Base-by-base conservation (phyloP, 1,284 basidiomycete genomes). In the Cystobasidium pallidum region DNA sequence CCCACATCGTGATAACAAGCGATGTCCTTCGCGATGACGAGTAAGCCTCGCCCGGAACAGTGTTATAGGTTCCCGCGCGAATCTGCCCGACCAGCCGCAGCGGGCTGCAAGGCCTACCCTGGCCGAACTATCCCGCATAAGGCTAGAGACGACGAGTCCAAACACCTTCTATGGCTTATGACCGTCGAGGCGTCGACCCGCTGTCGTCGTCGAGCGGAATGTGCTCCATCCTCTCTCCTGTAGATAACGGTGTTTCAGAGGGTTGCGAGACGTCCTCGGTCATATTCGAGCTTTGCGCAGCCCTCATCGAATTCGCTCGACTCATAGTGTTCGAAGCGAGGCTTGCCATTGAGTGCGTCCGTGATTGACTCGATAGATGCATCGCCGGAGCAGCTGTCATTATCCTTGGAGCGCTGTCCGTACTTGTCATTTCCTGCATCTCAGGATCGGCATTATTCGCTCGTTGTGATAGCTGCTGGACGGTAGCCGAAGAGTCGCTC, bases 341-440 rank as follows among this genome's bases (percentile, higher is more conserved):
- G 21, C 49, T 52, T 30, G 64, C 19, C 39, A 36, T 30, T 26
- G 36, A 55, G 1, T 47, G 24, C 11, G 10, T 54, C 39, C 58
- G 43, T 21, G 58, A 28, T 24, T 28, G 21, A 32, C 39, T 61
- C 2, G 36, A 17, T 15, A 47, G 24, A 30, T 61, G 43, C 58
- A 61, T 61, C 2, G 39, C 36, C 1, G 58, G 58, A 15, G 58
- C 58, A 24, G 58, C 34, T 39, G 58, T 61, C 58, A 61, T 61
- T 8, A 61, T 21, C 32, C 58, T 43, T 3, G 58, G 36, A 17
- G 32, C 54, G 24, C 0, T 57, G 15, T 19, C 36, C 32, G 54
- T 57, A 34, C 58, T 61, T 43, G 58, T 47, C 58, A 47, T 47
- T 28, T 61, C 39, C 17, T 61, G 58, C 58, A 47, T 61, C 24